These are phyloP conservation scores for Zygosaccharomyces pseudobailii DNA, from an alignment of 1,139 yeast species.

Conservation along the genomic window DNA sequence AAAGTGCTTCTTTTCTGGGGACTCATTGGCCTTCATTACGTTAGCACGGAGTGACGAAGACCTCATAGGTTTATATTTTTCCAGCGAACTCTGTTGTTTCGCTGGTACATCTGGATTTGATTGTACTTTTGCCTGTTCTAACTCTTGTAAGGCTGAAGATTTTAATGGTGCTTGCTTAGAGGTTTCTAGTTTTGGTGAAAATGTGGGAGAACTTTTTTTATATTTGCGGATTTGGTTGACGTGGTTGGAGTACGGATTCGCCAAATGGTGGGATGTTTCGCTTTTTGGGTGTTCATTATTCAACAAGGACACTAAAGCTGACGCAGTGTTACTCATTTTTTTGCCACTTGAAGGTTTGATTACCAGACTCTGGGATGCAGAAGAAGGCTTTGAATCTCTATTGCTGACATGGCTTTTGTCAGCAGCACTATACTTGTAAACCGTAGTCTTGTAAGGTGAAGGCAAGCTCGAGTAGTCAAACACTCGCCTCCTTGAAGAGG, in stretches of 20 bases:
- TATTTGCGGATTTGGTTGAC: constrained; percentile 26
- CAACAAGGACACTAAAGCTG: constrained; percentile 56
- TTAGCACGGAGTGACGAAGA: constrained; percentile 36
- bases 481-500: constrained; percentile 35
- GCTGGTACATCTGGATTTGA: background rate
- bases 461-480: constrained; percentile 63
- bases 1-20: constrained; percentile 10
- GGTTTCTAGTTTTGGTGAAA: constrained; percentile 6
- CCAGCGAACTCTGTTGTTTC: constrained; percentile 13
- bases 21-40: constrained; percentile 23
- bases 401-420: constrained; percentile 15
- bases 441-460: constrained; percentile 56
- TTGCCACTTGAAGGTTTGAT: constrained; percentile 8
- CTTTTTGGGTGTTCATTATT: constrained; percentile 39
- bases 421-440: constrained; percentile 24
- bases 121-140: constrained; percentile 7
- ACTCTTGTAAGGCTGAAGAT: constrained; percentile 12
- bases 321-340: constrained; percentile 59
- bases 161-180: constrained; percentile 4
- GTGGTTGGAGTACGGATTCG: constrained; percentile 50
- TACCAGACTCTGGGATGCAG: background rate
- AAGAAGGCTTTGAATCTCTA: background rate
- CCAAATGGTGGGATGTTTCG: constrained; percentile 34
- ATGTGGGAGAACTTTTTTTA: constrained; percentile 11
- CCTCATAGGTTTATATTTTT: constrained; percentile 35